phyloP scores from a whole-genome alignment of 176 grass and related monocot species.

The Panicum miliaceum region DNA sequence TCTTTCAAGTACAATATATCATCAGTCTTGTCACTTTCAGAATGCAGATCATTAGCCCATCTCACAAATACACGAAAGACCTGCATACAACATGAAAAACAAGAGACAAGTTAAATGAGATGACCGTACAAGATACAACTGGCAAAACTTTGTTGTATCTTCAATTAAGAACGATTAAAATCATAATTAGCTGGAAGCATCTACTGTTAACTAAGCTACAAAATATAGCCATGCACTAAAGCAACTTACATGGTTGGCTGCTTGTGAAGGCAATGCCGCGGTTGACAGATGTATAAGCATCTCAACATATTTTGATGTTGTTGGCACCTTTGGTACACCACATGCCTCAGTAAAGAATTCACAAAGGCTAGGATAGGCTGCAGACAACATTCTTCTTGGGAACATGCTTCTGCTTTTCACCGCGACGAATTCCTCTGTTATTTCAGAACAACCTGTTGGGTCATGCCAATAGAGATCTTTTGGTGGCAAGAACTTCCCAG shows the following conservation, averaged over 20 bases:
- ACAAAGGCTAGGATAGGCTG: constrained; percentile 72
- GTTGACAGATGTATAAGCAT: constrained; percentile 73
- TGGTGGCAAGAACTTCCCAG: constrained; percentile 65
- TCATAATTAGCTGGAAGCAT: constrained; percentile 15
- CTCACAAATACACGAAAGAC: constrained; percentile 76
- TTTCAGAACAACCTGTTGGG: constrained; percentile 83
- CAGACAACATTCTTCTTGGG: constrained; percentile 65
- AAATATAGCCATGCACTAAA: constrained; percentile 34
- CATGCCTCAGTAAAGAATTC: constrained; percentile 81
- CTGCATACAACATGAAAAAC: constrained; percentile 46
- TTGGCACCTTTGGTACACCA: constrained; percentile 69
- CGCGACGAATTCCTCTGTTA: constrained; percentile 54
- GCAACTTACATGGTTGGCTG: constrained; percentile 68
- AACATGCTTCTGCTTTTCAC: constrained; percentile 40
- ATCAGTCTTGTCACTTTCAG: constrained; percentile 51
- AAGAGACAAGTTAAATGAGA: constrained; percentile 22
- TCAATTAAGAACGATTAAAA: constrained; percentile 2
- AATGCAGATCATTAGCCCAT: constrained; percentile 78
- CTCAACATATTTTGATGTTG: constrained; percentile 64
- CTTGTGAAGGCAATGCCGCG: constrained; percentile 66
- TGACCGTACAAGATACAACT: background rate
- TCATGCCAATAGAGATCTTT: constrained; percentile 87
- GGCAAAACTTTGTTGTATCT: constrained; percentile 2
- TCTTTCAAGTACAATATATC: constrained; percentile 73
- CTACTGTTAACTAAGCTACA: background rate